These are phyloP conservation scores for Nannochloropsis gaditana DNA, from an alignment of 108 stramenopile genomes.

Conservation along the genomic window DNA sequence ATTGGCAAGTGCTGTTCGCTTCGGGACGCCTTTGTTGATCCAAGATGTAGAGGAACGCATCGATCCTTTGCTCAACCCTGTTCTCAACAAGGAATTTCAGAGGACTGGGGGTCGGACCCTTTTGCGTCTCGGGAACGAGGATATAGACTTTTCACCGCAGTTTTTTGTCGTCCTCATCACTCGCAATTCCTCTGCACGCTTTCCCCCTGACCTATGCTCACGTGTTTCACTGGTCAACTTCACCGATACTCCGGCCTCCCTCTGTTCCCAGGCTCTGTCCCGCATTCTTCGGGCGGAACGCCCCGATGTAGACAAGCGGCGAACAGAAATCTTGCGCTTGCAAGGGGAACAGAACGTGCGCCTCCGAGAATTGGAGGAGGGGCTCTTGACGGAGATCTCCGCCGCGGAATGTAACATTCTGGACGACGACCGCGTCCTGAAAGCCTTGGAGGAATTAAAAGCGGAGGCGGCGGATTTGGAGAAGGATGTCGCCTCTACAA, in stretches of 20 bases:
- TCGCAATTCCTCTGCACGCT: constrained; percentile 79
- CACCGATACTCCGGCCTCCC: constrained; percentile 87
- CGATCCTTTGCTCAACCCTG: constrained; percentile 93
- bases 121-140: constrained; percentile 89
- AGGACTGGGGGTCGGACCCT: constrained; percentile 86
- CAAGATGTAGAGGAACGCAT: constrained; percentile 83
- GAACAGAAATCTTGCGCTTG: constrained; percentile 69
- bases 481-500: constrained; percentile 79
- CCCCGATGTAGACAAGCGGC: constrained; percentile 83
- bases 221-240: constrained; percentile 93
- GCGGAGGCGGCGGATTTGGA: constrained; percentile 84
- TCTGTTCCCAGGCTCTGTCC: constrained; percentile 74
- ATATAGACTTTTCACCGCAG: constrained; percentile 91
- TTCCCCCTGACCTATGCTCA: constrained; percentile 91
- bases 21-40: constrained; percentile 90
- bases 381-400: constrained; percentile 83
- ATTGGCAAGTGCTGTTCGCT: constrained; percentile 88
- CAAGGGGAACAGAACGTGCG: constrained; percentile 92
- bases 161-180: constrained; percentile 87
- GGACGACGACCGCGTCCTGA: constrained; percentile 86
- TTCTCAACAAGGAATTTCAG: constrained; percentile 88
- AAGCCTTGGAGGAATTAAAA: constrained; percentile 92
- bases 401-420: constrained; percentile 92
- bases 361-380: constrained; percentile 87
- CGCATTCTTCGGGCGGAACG: constrained; percentile 74